A percentile compares a stretch with the other conserved stretches of the same genome.
Evolutionary conservation across 2,329 filamentous ascomycete species (phyloP).

Genomic region (Hypoxylon rubiginosum): DNA sequence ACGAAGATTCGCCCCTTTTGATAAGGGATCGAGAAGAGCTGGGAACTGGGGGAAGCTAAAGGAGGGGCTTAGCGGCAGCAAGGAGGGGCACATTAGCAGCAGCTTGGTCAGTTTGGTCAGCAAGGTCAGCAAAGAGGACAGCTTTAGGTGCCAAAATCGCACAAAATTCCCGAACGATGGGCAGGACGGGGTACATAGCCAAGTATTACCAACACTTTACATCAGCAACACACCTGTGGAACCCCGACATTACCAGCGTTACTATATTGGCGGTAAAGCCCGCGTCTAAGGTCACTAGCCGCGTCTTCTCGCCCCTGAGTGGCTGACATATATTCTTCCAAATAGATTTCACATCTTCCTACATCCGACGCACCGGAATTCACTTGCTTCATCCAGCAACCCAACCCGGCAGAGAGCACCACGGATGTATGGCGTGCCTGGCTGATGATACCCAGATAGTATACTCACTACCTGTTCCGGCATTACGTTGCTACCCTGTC

Average conservation of each 20-base stretch:
- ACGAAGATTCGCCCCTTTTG: conserved; percentile 39
- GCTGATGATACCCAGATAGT: not conserved
- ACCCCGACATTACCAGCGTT: conserved; percentile 5
- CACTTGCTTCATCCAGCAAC: conserved; percentile 31
- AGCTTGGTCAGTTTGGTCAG: conserved; percentile 30
- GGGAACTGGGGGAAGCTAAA: not conserved
- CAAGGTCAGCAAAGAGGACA: conserved; percentile 20
- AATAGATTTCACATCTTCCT: conserved; percentile 36
- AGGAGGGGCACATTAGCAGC: no score
- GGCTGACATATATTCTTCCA: conserved; percentile 45
- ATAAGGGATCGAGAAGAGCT: conserved; percentile 11
- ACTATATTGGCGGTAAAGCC: conserved; percentile 29
- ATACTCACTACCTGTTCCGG: not conserved
- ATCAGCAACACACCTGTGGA: conserved; percentile 38
- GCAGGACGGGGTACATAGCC: no score
- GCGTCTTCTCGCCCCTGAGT: conserved; percentile 41
- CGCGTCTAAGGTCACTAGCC: conserved; percentile 27
- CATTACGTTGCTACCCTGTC: not conserved
- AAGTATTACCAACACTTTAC: conserved; percentile 49
- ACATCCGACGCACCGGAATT: conserved; percentile 21
- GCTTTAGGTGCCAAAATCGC: no score
- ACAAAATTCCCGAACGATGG: conserved; percentile 29
- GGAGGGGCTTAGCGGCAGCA: not conserved
- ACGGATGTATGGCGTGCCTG: conserved; percentile 15
- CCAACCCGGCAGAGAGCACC: conserved; percentile 29